Evolutionary conservation across 139 green algal genomes (phyloP), one percentile per base, ranked within the genome.

Genomic region (Desmodesmus armatus): DNA sequence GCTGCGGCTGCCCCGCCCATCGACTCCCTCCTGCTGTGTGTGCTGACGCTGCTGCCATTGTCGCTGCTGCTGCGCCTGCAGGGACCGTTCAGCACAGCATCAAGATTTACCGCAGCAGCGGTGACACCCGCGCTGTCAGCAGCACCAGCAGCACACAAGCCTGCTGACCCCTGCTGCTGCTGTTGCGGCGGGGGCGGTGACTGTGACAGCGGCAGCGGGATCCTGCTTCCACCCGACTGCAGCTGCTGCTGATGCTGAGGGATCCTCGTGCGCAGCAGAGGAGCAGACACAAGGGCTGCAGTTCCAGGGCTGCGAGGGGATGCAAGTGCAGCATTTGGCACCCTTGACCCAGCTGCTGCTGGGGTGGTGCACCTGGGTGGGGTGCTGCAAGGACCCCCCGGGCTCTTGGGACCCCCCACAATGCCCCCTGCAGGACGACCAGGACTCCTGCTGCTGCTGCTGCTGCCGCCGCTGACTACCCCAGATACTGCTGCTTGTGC

Each of bases 381-480:
- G n/a, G n/a, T n/a, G n/a, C n/a, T n/a, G n/a, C n/a, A n/a, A n/a
- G n/a, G n/a, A n/a, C n/a, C n/a, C n/a, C n/a, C n/a, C n/a, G n/a
- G n/a, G n/a, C n/a, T n/a, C n/a, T n/a, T n/a, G n/a, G n/a, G n/a
- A n/a, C n/a, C n/a, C n/a, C n/a, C n/a, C n/a, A n/a, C n/a, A n/a
- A n/a, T n/a, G n/a, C n/a, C n/a, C n/a, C n/a, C n/a, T n/a, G n/a
- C n/a, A n/a, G n/a, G n/a, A n/a, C n/a, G n/a, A n/a, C n/a, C 60
- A 13, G 60, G 60, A 5, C n/a, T 69, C n/a, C 71, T 79, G 71
- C 41, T 62, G 15, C 39, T 49, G 40, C 71, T 79, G 71, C 70
- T 78, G 40, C 44, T 78, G 43, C 40, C 17, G 0, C 41, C 43
- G 1, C 43, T 63, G 27, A 23, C 25, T 1, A 41, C 41, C 40